Evolutionary conservation across 345 rosid species (phyloP), one percentile per base, ranked within the genome.

Genomic region (Chamaenerion angustifolium): DNA sequence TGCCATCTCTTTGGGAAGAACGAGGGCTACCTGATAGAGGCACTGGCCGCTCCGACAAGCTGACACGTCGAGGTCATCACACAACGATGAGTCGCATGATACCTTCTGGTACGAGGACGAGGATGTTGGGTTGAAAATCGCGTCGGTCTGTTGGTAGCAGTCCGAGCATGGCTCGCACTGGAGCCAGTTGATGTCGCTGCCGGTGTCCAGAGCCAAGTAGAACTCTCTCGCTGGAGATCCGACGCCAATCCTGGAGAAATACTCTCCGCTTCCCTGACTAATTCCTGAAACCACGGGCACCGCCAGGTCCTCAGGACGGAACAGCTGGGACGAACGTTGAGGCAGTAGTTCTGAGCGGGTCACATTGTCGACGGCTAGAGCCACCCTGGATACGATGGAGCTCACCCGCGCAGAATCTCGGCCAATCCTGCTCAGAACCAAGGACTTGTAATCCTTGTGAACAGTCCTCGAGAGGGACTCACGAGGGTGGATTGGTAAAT

Each of bases 201-300:
- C 98, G 4, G 66, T 56, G 56, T 62, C 66, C 12, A 62, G 56
- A 7, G 50, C 66, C 66, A 62, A 56, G 55, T 18, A 78, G 56
- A 58, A 77, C 40, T 76, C 77, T 27, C 66, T 80, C 1, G 87
- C 68, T 48, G 98, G 98, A 43, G 51, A 71, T 13, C 98, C 98
- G 45, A 90, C 65, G 2, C 94, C 94, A 59, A 90, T 44, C 15
- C 83, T 72, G 0, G 95, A 67, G 73, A 90, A 90, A 66, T 90
- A 90, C 79, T 90, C 98, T 2, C 95, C 95, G 71, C 94, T 86
- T 10, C 98, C 98, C 51, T 86, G 89, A 46, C 77, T 61, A 2
- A 54, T 45, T 8, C 98, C 98, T 51, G 98, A 86, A 25, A 75
- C 62, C 42, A 90, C 68, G 3, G 95, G 94, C 8, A 88, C 76